Evolutionary conservation across 2,329 filamentous ascomycete genomes (phyloP).

Genomic region (Aspergillus quadricinctus): DNA sequence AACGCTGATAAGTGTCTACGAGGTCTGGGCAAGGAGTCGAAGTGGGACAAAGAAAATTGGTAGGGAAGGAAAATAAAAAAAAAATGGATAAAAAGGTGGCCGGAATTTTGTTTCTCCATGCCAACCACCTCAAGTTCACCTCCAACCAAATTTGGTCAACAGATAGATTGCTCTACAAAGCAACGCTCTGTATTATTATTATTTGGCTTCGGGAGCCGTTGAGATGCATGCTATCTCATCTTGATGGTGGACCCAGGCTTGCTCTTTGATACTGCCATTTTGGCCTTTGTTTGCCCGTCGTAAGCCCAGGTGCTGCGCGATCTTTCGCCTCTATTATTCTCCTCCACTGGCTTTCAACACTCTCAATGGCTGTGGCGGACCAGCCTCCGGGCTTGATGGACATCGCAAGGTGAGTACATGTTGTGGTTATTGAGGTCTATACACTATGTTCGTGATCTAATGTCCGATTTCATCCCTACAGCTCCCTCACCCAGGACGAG

Average conservation of each 20-base stretch:
- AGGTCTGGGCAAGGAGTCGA: too few species aligned
- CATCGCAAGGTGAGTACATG: slow-evolving; percentile 35
- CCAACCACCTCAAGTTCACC: slow-evolving; percentile 9
- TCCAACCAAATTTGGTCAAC: slow-evolving; percentile 11
- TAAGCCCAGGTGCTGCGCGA: slow-evolving; percentile 8
- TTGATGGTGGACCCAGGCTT: slow-evolving; percentile 19
- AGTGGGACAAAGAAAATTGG: background rate
- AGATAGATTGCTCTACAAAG: slow-evolving; percentile 9
- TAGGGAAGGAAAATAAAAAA: background rate
- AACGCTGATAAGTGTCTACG: background rate
- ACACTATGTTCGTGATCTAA: background rate
- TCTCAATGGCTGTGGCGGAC: slow-evolving; percentile 36
- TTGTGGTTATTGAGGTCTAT: too few species aligned
- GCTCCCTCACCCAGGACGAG: slow-evolving; percentile 72
- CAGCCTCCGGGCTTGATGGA: slow-evolving; percentile 40
- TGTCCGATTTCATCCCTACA: slow-evolving; percentile 30
- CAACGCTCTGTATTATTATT: slow-evolving; percentile 61
- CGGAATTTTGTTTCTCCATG: slow-evolving; percentile 14
- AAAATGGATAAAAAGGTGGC: background rate
- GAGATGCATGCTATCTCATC: slow-evolving; percentile 4
- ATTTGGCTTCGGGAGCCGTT: slow-evolving; percentile 60
- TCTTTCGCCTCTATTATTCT: slow-evolving; percentile 1
- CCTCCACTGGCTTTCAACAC: slow-evolving; percentile 1
- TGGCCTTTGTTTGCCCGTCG: slow-evolving; percentile 6
- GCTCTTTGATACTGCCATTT: slow-evolving; percentile 12